These are phyloP conservation scores for Arthroderma sp. DNA, from an alignment of 2,329 filamentous ascomycete species.

Conservation along the genomic window DNA sequence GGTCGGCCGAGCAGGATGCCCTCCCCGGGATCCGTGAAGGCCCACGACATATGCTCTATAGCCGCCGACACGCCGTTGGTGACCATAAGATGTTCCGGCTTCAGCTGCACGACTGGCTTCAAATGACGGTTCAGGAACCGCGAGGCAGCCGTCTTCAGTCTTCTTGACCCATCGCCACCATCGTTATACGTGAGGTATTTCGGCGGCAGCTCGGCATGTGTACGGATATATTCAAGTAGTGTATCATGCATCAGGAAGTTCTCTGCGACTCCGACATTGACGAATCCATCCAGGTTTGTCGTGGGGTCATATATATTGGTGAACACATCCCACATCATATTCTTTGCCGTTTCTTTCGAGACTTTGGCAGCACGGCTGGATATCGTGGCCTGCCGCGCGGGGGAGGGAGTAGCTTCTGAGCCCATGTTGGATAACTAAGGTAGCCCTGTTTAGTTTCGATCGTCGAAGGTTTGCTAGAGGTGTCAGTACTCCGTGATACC, in stretches of 20 bases:
- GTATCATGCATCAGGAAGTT: conserved; percentile 31
- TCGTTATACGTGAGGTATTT: conserved; percentile 32
- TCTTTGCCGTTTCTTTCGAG: conserved; percentile 9
- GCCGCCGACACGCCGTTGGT: conserved; percentile 34
- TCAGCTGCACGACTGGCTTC: conserved; percentile 24
- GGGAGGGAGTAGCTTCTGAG: not conserved
- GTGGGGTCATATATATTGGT: conserved; percentile 37
- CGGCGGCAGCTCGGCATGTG: conserved; percentile 28
- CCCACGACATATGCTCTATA: conserved; percentile 34
- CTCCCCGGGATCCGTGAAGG: conserved; percentile 34
- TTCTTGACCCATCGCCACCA: conserved; percentile 27
- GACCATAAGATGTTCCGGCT: conserved; percentile 14
- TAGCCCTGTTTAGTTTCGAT: not conserved
- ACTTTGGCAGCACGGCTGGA: conserved; percentile 15
- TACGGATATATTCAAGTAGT: conserved; percentile 28
- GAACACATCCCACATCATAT: conserved; percentile 36
- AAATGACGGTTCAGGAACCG: conserved; percentile 34
- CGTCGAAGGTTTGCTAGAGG: not conserved
- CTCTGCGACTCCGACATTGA: conserved; percentile 27
- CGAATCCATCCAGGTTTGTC: conserved; percentile 22
- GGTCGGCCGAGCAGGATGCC: conserved; percentile 38
- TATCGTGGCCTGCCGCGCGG: not conserved
- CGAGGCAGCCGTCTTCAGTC: conserved; percentile 32
- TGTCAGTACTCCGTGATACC: not conserved
- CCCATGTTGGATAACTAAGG: not conserved